Evolutionary conservation across 2,329 filamentous ascomycete species (phyloP), one percentile per base, ranked within the genome.

Genomic region (Verticillium dahliae): DNA sequence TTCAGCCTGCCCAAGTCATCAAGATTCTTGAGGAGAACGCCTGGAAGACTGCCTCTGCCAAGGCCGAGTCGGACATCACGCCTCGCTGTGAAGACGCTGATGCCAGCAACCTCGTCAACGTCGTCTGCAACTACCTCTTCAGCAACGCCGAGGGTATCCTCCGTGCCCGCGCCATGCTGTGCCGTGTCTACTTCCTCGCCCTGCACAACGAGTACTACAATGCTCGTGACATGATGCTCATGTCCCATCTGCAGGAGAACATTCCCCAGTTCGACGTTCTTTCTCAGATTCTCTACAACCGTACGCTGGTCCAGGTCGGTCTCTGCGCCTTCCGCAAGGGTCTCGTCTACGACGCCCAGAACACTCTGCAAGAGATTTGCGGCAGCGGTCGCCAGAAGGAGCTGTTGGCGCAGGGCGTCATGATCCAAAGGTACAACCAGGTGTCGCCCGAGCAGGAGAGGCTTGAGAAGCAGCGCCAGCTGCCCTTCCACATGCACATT

Each of bases 401-500:
- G 80, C 85, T 99, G 59, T 86, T 99, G 55, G 96, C 95, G 45
- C 95, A 99, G 79, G 96, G 95, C 76, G 92, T 99, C 65, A 97
- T 98, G 83, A 95, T 99, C 76, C 95, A 99, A 81, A 87, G 95
- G 69, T 99, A 93, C 80, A 94, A 87, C 71, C 93, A 97, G 72
- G 95, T 99, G 65, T 95, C 93, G 39, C 95, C 95, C 18, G 95
- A 99, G 79, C 95, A 99, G 78, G 95, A 99, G 81, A 91, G 94
- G 67, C 85, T 98, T 45, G 95, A 99, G 82, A 91, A 95, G 75
- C 94, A 98, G 80, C 89, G 95, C 70, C 95, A 99, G 80, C 85
- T 99, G 68, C 95, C 95, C 41, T 99, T 99, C 88, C 95, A 99
- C 82, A 97, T 99, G 92, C 95, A 99, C 85, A 99, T 99, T 83